Percentiles rank a stretch among this genome's conserved stretches.
These are phyloP conservation scores for Aspergillus kassunensis DNA, from an alignment of 495 filamentous ascomycete species.

Conservation along the genomic window DNA sequence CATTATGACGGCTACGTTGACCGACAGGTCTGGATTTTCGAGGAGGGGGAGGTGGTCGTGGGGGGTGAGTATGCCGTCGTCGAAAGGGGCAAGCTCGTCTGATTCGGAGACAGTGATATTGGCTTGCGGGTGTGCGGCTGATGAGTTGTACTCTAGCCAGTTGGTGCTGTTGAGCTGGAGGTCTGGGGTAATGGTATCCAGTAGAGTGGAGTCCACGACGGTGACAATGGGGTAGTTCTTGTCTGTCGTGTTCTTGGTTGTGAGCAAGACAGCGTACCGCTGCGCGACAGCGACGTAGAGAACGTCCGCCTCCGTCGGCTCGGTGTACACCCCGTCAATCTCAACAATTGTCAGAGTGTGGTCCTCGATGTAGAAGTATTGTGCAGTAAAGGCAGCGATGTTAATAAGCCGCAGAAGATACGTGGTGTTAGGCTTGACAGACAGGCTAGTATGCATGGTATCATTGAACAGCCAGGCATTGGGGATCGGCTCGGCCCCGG, in stretches of 20 bases:
- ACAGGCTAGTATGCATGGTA: conserved; percentile 51
- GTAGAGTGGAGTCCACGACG: conserved; percentile 28
- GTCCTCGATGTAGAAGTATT: conserved; percentile 76
- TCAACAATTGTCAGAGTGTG: conserved; percentile 61
- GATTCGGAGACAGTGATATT: conserved; percentile 38
- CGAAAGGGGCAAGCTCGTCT: conserved; percentile 39
- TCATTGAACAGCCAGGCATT: conserved; percentile 55
- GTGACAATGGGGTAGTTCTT: conserved; percentile 64
- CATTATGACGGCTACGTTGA: conserved; percentile 39
- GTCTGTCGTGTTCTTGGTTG: conserved; percentile 57
- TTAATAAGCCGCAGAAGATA: conserved; percentile 79
- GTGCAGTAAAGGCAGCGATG: conserved; percentile 66
- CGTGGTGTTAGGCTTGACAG: conserved; percentile 67
- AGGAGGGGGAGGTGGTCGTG: conserved; percentile 42
- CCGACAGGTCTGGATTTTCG: conserved; percentile 24
- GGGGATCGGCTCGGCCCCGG: conserved; percentile 52
- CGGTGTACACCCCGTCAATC: conserved; percentile 50
- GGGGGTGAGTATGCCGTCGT: conserved; percentile 50
- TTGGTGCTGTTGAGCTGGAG: conserved; percentile 68
- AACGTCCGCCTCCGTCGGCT: conserved; percentile 54
- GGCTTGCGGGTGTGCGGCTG: conserved; percentile 48
- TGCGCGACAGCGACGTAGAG: conserved; percentile 69
- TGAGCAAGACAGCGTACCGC: conserved; percentile 65
- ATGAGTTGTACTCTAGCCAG: conserved; percentile 70
- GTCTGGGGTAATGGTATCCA: conserved; percentile 27